Base-by-base conservation (phyloP, 2,329 filamentous ascomycete species). In the Sclerotinia spermophila region DNA sequence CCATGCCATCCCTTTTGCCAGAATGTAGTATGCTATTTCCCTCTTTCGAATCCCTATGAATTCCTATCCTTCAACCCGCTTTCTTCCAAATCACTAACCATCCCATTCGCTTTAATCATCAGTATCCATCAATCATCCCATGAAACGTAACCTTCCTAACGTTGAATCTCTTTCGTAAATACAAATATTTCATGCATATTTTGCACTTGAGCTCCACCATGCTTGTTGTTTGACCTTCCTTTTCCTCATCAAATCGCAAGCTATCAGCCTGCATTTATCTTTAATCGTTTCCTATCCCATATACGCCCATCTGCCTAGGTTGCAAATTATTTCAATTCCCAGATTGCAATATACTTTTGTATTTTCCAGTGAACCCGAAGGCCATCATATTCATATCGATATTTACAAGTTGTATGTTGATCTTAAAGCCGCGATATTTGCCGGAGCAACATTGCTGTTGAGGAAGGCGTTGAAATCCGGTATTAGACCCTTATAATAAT, bases 401-500 rank as follows among this genome's bases (percentile, higher is more conserved):
- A 75, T 79, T 78, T 78, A 80, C 76, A 79, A 71, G 71, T 78
- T 80, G 72, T 79, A 79, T 60, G 70, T 76, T 48, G 72, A 67
- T 53, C 75, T 74, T 58, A 80, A 74, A 71, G 73, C 72, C 30
- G 73, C 75, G 24, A 74, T 64, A 67, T 77, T 76, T 13, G 67
- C 70, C 27, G 75, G 60, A 4, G 75, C 66, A 38, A 79, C 71
- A n/a, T 73, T 68, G 62, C 51, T 72, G 56, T 71, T 74, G 61
- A 87, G 79, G 78, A 86, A 87, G 64, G 78, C 79, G 72, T 84
- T 82, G 73, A 87, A 86, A 73, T 86, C 82, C 35, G 82, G 82
- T 38, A 88, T 86, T 77, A 88, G 81, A 71, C 78, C 78, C 77
- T 85, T 86, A 80, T 88, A 88, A 69, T 83, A 79, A 67, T 82